phyloP scores from a whole-genome alignment of 2,329 filamentous ascomycete species.

The Nothopassalora personata region DNA sequence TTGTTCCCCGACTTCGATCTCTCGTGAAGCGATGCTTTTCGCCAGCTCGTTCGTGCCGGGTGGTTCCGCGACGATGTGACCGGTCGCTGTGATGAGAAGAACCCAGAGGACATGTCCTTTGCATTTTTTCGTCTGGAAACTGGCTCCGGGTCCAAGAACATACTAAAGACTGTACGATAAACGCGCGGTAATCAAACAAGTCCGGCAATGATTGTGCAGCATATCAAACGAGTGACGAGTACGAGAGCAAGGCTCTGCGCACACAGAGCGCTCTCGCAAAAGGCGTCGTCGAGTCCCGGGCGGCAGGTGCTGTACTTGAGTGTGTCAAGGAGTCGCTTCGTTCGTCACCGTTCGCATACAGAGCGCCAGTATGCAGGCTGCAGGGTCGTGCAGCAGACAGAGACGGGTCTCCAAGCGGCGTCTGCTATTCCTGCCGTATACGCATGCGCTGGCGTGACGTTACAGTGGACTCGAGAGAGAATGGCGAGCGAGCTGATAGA shows the following conservation, averaged over 20 bases:
- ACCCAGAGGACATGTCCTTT: conserved; percentile 8
- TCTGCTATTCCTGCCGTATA: neutral
- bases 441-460: conserved; percentile 3
- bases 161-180: conserved; percentile 13
- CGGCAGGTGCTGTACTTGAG: conserved; percentile 20
- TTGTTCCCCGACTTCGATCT: conserved; percentile 25
- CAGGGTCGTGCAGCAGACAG: conserved; percentile 7
- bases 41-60: conserved; percentile 11
- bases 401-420: conserved; percentile 1
- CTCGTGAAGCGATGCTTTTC: conserved; percentile 25
- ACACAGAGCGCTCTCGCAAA: conserved; percentile 10
- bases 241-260: conserved; percentile 20
- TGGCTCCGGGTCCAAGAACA: conserved; percentile 33
- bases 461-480: neutral
- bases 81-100: conserved; percentile 18
- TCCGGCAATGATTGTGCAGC: conserved; percentile 14
- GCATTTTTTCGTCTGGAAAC: conserved; percentile 7
- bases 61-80: conserved; percentile 18
- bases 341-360: conserved; percentile 8
- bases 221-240: conserved; percentile 19
- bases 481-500: neutral
- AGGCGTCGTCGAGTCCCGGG: conserved; percentile 5
- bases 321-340: conserved; percentile 19
- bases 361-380: conserved; percentile 12
- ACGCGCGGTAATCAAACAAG: conserved; percentile 11